Evolutionary conservation across 2,329 filamentous ascomycete species (phyloP).

Genomic region (Alternaria viburni): DNA sequence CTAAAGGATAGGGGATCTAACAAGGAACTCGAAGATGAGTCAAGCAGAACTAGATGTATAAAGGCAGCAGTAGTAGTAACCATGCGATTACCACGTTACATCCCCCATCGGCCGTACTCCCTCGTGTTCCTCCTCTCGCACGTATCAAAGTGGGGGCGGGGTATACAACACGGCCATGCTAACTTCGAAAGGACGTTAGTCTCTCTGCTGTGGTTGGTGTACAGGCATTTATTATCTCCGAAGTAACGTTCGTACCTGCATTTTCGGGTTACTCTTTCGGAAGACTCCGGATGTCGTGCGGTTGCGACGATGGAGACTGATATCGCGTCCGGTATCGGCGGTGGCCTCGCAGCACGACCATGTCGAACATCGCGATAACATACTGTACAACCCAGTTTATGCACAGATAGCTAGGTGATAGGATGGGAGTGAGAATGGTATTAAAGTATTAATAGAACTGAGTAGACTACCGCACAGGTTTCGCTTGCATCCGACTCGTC

Average conservation of each 20-base stretch:
- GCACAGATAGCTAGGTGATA: too few species aligned
- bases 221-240: not conserved
- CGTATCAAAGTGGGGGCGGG: conserved; percentile 11
- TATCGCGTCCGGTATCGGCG: too few species aligned
- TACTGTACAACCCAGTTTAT: not conserved
- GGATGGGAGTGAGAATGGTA: too few species aligned
- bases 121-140: not conserved
- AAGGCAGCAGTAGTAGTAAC: not conserved
- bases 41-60: not conserved
- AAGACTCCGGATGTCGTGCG: conserved; percentile 4
- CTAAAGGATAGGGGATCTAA: too few species aligned
- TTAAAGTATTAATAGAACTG: not conserved
- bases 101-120: not conserved
- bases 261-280: conserved; percentile 23
- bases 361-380: not conserved
- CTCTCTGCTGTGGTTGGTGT: not conserved
- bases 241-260: not conserved
- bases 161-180: not conserved
- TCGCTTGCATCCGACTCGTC: conserved; percentile 40
- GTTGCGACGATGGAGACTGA: too few species aligned
- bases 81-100: not conserved
- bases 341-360: too few species aligned
- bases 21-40: too few species aligned
- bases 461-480: conserved; percentile 24
- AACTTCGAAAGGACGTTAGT: too few species aligned